phyloP scores from a whole-genome alignment of 768 basidiomycete genomes.

The Mycena alexandri region DNA sequence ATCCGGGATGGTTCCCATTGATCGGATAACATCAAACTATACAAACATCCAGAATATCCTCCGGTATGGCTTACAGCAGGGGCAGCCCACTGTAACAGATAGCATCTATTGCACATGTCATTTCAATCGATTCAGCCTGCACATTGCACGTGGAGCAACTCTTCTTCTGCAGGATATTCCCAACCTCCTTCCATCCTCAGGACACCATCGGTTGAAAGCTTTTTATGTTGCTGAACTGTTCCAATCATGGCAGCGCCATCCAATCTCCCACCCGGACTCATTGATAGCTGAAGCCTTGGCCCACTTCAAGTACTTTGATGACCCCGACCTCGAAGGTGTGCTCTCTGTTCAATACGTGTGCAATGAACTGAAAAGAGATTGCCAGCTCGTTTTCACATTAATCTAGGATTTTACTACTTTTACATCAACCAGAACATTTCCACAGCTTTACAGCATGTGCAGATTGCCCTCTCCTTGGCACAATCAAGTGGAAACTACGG shows the following conservation, averaged over 20 bases:
- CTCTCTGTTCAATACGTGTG: not conserved
- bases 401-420: not conserved
- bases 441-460: not conserved
- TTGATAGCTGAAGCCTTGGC: not conserved
- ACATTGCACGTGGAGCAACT: too few species aligned
- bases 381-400: not conserved
- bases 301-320: not conserved
- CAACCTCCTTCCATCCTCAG: not conserved
- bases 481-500: not conserved
- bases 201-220: not conserved
- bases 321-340: not conserved
- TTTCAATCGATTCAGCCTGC: too few species aligned
- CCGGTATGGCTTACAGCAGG: too few species aligned
- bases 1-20: too few species aligned
- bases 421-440: not conserved
- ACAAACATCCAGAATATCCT: too few species aligned
- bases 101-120: too few species aligned
- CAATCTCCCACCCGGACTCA: not conserved
- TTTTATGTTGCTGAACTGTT: not conserved
- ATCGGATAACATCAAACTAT: too few species aligned
- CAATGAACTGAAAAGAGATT: not conserved
- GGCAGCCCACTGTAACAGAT: too few species aligned
- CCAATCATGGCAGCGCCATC: not conserved
- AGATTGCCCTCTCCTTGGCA: not conserved
- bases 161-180: not conserved